Percentiles rank a stretch among this genome's conserved stretches.
Conservation (phyloP, 306 rosid species). For the Cucurbita argyrosperma region DNA sequence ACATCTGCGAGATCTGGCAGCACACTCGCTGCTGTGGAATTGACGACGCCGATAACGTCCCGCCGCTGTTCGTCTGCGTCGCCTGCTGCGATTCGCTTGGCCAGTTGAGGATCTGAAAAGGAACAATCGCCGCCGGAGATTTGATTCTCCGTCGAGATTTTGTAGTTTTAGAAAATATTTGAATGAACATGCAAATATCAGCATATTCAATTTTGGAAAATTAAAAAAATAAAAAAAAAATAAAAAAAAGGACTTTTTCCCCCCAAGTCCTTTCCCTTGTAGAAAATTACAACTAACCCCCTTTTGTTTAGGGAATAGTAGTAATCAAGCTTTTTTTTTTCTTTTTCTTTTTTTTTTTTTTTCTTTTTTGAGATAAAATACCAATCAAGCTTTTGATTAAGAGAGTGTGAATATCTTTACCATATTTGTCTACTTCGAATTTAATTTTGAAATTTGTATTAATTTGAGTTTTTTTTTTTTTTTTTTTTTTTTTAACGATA, state of each 20-base stretch:
- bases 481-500: too few relatives aligned
- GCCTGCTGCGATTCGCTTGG: conserved; percentile 5
- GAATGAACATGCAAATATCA: neutral
- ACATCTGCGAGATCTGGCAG: conserved; percentile 82
- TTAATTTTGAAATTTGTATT: too few relatives aligned
- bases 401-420: too few relatives aligned
- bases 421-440: too few relatives aligned
- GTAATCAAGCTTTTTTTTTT: neutral
- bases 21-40: conserved; percentile 41
- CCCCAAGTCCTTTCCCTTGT: neutral
- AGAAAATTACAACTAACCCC: neutral
- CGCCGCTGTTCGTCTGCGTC: neutral
- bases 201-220: neutral
- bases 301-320: neutral
- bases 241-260: neutral
- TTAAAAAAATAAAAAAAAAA: neutral
- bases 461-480: too few relatives aligned
- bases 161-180: neutral
- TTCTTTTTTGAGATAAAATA: too few relatives aligned
- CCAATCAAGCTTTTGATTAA: too few relatives aligned
- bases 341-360: too few relatives aligned
- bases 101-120: neutral
- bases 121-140: neutral
- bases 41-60: conserved; percentile 4
- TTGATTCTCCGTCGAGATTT: neutral